These are phyloP conservation scores for Favolaschia claudopus DNA, from an alignment of 768 basidiomycete genomes.

Conservation along the genomic window DNA sequence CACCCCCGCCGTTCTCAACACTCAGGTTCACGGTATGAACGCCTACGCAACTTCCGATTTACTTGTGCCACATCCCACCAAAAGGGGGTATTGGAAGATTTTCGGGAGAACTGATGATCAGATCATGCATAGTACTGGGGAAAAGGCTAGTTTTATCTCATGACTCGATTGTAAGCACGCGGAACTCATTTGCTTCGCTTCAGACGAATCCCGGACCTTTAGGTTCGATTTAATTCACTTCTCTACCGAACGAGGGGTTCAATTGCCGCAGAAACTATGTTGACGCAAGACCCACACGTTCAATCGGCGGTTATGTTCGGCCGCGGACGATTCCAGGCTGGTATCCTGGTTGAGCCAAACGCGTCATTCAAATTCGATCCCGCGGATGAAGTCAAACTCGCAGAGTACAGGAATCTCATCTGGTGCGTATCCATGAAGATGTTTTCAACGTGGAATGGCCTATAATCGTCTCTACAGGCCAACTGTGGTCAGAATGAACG, in stretches of 20 bases:
- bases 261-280: slow-evolving; percentile 52
- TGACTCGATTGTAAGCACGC: background rate
- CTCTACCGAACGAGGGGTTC: no score
- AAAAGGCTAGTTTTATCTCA: slow-evolving; percentile 4
- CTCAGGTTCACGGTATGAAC: slow-evolving; percentile 41
- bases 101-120: slow-evolving; percentile 50
- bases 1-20: slow-evolving; percentile 39
- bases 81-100: slow-evolving; percentile 46
- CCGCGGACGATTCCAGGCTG: slow-evolving; percentile 40
- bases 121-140: slow-evolving; percentile 26
- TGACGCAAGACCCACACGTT: slow-evolving; percentile 37
- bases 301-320: slow-evolving; percentile 44
- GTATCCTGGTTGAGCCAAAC: slow-evolving; percentile 42
- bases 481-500: slow-evolving; percentile 43
- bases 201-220: slow-evolving; percentile 18
- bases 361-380: slow-evolving; percentile 31
- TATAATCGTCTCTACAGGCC: slow-evolving; percentile 32
- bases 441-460: background rate
- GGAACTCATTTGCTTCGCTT: background rate
- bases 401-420: slow-evolving; percentile 29
- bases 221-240: background rate
- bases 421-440: slow-evolving; percentile 31
- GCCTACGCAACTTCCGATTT: slow-evolving; percentile 55
- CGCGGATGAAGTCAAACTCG: slow-evolving; percentile 22
- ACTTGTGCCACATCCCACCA: slow-evolving; percentile 52